Base-by-base conservation (phyloP, 768 basidiomycete species). In the Hypholoma fasciculare region DNA sequence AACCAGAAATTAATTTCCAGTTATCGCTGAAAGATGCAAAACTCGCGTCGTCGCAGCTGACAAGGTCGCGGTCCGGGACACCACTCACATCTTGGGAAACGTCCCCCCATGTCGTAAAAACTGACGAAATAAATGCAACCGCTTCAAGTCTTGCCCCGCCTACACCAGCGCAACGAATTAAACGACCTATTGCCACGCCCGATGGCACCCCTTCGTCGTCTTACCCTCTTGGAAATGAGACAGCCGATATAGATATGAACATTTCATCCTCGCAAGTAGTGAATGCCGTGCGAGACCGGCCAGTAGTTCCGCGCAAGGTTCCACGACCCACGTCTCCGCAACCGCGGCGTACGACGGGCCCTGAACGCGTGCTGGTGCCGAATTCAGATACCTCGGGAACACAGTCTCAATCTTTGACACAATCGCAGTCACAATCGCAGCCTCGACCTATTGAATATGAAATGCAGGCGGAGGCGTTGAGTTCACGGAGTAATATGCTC, bases 311-410 rank as follows among this genome's bases (percentile, higher is more conserved):
- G 34, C 79, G 82, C 43, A 82, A 77, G 65, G 78, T 85, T 27
- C 78, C 79, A 48, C 76, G 74, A 7, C 80, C 84, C 7, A 67
- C 69, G 4, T 72, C 69, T 57, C 72, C 77, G 20, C 64, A 64
- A 49, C 66, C 74, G 38, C 66, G 63, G 43, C 67, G 67, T 37
- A 61, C 69, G 52, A 63, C 65, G 47, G 78, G 75, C 20, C 71
- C 77, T 5, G 74, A 67, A 30, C 74, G 72, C 16, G 74, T 86
- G n/a, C 67, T 86, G 20, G 84, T 76, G 7, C 83, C 84, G 3
- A 81, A 84, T 63, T 84, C 84, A 9, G 84, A 87, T 61, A 75
- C 78, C 1, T 85, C 82, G 1, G 69, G 62, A 30, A 73, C 74
- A 1, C 75, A 74, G 39, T 65, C 74, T 4, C 76, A 74, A 53